A percentile compares a stretch with the other conserved stretches of the same genome.
phyloP scores from a whole-genome alignment of 2,329 filamentous ascomycete genomes.

The Orbilia blumenaviensis region DNA sequence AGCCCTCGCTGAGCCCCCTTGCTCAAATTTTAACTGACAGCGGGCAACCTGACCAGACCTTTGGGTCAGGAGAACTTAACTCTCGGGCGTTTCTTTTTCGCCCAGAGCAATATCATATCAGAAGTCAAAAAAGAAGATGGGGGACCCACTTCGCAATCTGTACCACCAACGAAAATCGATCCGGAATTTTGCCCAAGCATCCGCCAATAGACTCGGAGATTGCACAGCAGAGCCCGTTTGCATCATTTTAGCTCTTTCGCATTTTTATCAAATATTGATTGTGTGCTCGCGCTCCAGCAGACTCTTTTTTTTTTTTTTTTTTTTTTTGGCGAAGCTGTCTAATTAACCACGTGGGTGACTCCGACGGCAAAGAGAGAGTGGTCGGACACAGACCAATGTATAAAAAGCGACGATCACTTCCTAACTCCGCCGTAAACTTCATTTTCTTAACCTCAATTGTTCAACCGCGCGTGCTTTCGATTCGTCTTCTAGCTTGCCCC shows the following conservation, averaged over 20 bases:
- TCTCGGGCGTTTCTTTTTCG: background rate
- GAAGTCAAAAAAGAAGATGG: too few relatives aligned
- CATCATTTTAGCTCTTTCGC: constrained; percentile 35
- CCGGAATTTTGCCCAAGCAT: constrained; percentile 2
- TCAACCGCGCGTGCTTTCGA: background rate
- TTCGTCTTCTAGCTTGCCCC: background rate
- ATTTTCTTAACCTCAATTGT: constrained; percentile 22
- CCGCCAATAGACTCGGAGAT: constrained; percentile 32
- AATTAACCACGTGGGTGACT: constrained; percentile 41
- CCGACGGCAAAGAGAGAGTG: constrained; percentile 8
- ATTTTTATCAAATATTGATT: background rate
- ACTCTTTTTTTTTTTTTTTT: too few relatives aligned
- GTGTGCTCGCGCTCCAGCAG: too few relatives aligned
- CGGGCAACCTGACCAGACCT: constrained; percentile 49
- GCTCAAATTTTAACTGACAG: constrained; percentile 50
- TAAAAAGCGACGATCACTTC: constrained; percentile 36
- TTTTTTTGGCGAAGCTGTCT: too few relatives aligned
- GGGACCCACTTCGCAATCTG: constrained; percentile 29
- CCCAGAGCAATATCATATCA: constrained; percentile 20
- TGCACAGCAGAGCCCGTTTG: constrained; percentile 30
- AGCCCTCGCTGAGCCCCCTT: constrained; percentile 18
- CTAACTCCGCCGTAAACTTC: constrained; percentile 15
- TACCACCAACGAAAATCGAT: constrained; percentile 12
- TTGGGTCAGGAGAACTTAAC: constrained; percentile 53
- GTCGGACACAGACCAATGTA: constrained; percentile 22